Evolutionary conservation across 345 rosid genomes (phyloP).

Genomic region (Eucalyptus camaldulensis): DNA sequence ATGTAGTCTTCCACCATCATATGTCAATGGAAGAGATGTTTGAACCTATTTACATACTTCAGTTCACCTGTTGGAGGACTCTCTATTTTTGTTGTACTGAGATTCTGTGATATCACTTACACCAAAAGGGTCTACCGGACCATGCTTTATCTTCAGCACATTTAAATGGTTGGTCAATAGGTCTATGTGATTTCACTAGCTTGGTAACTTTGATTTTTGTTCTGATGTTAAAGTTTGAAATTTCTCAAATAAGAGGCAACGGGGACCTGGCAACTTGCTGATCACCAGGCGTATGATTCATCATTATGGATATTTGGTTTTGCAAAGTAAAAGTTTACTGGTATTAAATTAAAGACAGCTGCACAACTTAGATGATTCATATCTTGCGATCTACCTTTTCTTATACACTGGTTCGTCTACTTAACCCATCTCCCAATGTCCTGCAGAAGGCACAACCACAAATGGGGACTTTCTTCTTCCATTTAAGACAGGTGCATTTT

Average conservation of each 20-base stretch:
- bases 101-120: not conserved
- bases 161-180: not conserved
- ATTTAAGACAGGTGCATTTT: conserved; percentile 94
- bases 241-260: not conserved
- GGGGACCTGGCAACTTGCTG: not conserved
- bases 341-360: not conserved
- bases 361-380: not conserved
- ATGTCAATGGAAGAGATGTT: not conserved
- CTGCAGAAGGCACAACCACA: conserved; percentile 94
- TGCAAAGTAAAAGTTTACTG: not conserved
- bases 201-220: not conserved
- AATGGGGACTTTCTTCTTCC: conserved; percentile 89
- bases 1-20: not conserved
- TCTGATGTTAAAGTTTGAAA: not conserved
- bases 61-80: not conserved
- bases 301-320: not conserved
- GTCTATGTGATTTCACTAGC: not conserved
- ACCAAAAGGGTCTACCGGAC: not conserved
- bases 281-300: not conserved
- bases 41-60: not conserved
- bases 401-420: not conserved
- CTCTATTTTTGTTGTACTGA: not conserved
- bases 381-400: not conserved
- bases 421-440: not conserved
- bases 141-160: not conserved